These are phyloP conservation scores for Dimocarpus longan DNA, from an alignment of 345 rosid species.

Conservation along the genomic window DNA sequence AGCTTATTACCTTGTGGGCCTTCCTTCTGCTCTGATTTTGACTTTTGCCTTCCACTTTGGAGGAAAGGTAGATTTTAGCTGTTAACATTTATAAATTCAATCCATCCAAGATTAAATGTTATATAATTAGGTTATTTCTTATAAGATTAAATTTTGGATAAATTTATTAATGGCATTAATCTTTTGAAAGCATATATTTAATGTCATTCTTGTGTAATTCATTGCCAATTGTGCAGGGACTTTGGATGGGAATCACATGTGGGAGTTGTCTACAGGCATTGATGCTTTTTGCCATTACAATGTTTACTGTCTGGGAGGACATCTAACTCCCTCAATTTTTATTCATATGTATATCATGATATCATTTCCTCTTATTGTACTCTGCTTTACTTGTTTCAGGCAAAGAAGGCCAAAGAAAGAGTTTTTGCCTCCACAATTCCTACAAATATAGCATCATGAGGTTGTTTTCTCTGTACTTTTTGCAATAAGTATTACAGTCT, in stretches of 20 bases:
- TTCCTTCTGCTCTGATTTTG: conserved; percentile 32
- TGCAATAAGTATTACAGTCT: no score
- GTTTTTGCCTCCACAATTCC: conserved; percentile 22
- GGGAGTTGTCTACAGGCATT: conserved; percentile 39
- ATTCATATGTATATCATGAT: background rate
- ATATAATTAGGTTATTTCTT: no score
- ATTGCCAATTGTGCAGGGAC: conserved; percentile 28
- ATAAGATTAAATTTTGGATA: no score
- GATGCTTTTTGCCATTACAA: conserved; percentile 29
- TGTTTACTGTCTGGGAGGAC: conserved; percentile 34
- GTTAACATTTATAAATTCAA: no score
- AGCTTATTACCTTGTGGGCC: conserved; percentile 36
- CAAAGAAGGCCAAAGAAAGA: conserved; percentile 29
- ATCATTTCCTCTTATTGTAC: no score
- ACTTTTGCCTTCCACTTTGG: conserved; percentile 33
- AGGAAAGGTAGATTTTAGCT: conserved; percentile 30
- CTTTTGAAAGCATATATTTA: no score
- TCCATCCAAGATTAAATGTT: no score
- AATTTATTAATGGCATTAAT: no score
- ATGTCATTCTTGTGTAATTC: background rate
- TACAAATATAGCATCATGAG: background rate
- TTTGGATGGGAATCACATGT: conserved; percentile 42
- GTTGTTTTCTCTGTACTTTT: background rate
- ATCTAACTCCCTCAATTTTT: background rate
- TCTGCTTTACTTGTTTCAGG: conserved; percentile 9